Evolutionary conservation across 129 eudicot species (phyloP), one percentile per base, ranked within the genome.

Genomic region (Silybum marianum): DNA sequence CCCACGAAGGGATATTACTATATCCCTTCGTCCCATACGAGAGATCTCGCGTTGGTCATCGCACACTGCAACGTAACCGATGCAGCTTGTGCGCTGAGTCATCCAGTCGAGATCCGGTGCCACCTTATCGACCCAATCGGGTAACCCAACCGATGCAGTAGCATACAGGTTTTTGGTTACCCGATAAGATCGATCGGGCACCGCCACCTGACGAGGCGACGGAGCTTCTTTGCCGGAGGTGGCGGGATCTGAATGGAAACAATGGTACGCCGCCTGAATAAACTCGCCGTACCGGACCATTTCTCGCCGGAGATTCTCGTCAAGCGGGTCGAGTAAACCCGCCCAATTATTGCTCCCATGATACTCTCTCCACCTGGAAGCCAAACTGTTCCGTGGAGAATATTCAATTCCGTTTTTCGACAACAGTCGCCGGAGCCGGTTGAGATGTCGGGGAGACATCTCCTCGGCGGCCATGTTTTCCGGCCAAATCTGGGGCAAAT

Each of bases 61-160:
- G 77, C 99, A 95, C 0, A 95, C 99, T 0, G 99, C 91, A 6
- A 95, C 99, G 51, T 88, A 95, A 11, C 99, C 99, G 1, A 91
- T 79, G 88, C 97, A 89, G 34, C 97, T 92, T 1, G 99, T 87
- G 26, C 97, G 82, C 19, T 95, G 97, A 67, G 99, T 95, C 97
- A 95, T 95, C 99, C 97, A 95, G 25, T 92, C 91, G 22, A 95
- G 93, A 78, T 95, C 97, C 2, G 99, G 99, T 1, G 99, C 99
- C 83, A 89, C 90, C 69, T 88, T 88, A 78, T 95, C 99, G 7
- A 92, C 97, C 99, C 99, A 95, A 30, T 88, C 82, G 3, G 99
- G 99, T 58, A 95, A 22, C n/a, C 99, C 97, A 13, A 95, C 81
- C 0, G 97, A 90, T 13, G 99, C 86, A 4, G 99, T 95, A 78